Evolutionary conservation across 345 rosid genomes (phyloP), one percentile per base, ranked within the genome.

Genomic region (Dimocarpus longan): DNA sequence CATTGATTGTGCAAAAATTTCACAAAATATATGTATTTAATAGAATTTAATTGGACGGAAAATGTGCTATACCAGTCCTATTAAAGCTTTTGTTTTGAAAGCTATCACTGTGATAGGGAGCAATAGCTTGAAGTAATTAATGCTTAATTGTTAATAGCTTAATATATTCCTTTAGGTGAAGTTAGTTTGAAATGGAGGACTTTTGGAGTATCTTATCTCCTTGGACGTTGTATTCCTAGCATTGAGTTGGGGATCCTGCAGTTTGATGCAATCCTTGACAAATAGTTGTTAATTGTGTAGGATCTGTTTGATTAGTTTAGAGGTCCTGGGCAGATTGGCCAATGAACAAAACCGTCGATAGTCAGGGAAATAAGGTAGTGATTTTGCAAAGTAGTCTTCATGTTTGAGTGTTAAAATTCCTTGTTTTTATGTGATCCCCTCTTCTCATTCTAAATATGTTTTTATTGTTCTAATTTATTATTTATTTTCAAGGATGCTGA

Each of bases 401-500:
- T 60, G 65, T 50, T 71, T 39, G 10, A 8, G 54, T 13, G 10
- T 5, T 40, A 28, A 54, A 43, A 10, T 72, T 32, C 24, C 13
- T 21, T 15, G 21, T 44, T 48, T 12, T 68, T 12, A 9, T 6
- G 62, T 66, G 16, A 19, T 48, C 0, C 3, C 69, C 32, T 18
- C 54, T 12, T 32, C 5, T 32, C 43, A 11, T 21, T 50, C 60
- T 71, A 71, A 15, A 21, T 32, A 21, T 76, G 39, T 11, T 50
- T 26, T 52, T 15, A 21, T n/a, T 52, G 28, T 22, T 12, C 32
- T 9, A 32, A 32, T 32, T 66, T 65, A 40, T 40, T 57, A 44
- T 50, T 22, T 69, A n/a, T 66, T 48, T 48, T 40, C 26, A 80
- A 92, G 95, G 92, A 87, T 85, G 85, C 82, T 74, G 95, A 91